Base-by-base conservation (phyloP, 176 grass and related monocot species). In the Hordeum vulgare region DNA sequence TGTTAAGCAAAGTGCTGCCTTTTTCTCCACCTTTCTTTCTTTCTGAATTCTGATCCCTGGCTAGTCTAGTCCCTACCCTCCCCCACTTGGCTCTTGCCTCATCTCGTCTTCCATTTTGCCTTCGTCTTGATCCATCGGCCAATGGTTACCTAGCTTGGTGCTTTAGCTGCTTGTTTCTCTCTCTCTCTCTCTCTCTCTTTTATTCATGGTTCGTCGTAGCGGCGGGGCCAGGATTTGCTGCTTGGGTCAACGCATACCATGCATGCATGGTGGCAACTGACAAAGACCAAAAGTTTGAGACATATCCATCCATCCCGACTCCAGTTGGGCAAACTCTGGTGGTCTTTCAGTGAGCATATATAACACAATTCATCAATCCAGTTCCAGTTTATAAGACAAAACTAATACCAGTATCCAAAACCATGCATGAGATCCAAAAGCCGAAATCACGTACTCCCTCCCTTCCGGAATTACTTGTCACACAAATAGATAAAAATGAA, bases 1-100 rank as follows among this genome's bases (percentile, higher is more conserved):
- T 47, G 4, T 66, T 89, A 89, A 89, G 87, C 76, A 89, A 89
- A 75, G 31, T 24, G 7, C 44, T 5, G 11, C 42, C 26, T 47
- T 15, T 15, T 35, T 72, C 27, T 63, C 25, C 12, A n/a, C 9
- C 25, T 33, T 33, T 56, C 47, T 7, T 18, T 56, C 18, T 56
- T 56, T 56, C 53, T 56, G 51, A 44, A 10, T 12, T 42, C 40
- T 45, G 11, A 56, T 56, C 17, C 53, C 53, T 1, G 53, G 53
- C 53, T 56, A 56, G 18, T 5, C 0, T 21, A 56, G 49, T 53
- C 47, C 51, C 51, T 54, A 54, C 53, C 53, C 53, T 56, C 53
- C 53, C 53, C 53, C 53, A 56, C 53, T 56, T 56, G 53, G 18
- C 53, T 56, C 20, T 56, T 60, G 57, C n/a, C 57, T 31, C 62